Evolutionary conservation across 2,329 filamentous ascomycete genomes (phyloP).

Genomic region (Venturia nashicola): DNA sequence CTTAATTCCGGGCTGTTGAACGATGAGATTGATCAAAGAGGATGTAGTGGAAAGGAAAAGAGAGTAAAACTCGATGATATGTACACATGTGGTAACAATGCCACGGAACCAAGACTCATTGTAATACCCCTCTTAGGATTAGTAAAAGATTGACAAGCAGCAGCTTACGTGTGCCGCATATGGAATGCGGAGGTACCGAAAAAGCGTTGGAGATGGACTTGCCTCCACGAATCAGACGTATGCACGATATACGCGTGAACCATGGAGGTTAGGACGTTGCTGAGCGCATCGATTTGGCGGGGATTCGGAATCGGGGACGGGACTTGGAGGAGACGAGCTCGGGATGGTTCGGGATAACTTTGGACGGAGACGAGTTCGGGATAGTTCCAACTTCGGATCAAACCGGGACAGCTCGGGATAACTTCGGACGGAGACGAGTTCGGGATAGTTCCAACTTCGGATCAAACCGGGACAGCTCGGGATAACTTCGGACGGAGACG

Average conservation of each 20-base stretch:
- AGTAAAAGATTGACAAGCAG: not conserved
- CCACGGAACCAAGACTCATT: not conserved
- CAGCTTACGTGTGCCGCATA: not conserved
- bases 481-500: not conserved
- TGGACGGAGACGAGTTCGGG: not conserved
- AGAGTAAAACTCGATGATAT: not conserved
- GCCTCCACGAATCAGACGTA: not conserved
- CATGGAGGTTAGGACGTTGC: not conserved
- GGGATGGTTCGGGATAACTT: not conserved
- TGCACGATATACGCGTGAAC: not conserved
- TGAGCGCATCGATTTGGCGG: not conserved
- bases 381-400: too few relatives aligned
- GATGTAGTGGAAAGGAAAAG: too few relatives aligned
- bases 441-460: too few relatives aligned
- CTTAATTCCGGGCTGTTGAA: not conserved
- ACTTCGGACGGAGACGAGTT: not conserved
- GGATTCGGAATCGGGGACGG: not conserved
- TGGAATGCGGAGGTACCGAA: not conserved
- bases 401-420: too few relatives aligned
- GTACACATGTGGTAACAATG: not conserved
- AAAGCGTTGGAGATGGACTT: too few relatives aligned
- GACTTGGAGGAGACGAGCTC: not conserved
- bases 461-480: too few relatives aligned
- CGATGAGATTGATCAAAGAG: too few relatives aligned
- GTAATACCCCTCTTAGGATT: not conserved